phyloP scores from a whole-genome alignment of 1,139 yeast species.

The Debaryomyces nepalensis region DNA sequence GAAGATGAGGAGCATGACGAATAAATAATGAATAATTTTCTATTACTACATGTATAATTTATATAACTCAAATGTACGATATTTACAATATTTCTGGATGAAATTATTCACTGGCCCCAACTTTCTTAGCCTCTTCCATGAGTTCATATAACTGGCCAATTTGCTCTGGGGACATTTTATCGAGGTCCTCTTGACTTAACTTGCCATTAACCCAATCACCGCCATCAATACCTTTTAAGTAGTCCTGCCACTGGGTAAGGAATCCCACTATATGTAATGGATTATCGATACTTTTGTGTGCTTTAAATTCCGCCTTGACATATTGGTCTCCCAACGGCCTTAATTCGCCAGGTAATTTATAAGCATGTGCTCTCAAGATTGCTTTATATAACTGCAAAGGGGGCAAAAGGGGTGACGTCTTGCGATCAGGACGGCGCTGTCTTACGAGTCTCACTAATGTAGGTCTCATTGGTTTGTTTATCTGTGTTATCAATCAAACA shows the following conservation, averaged over 20 bases:
- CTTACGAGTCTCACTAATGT: constrained; percentile 50
- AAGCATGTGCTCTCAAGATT: constrained; percentile 77
- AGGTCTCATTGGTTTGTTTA: constrained; percentile 49
- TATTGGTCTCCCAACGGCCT: constrained; percentile 86
- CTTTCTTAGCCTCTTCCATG: constrained; percentile 56
- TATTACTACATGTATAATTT: constrained; percentile 3
- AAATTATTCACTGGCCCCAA: constrained; percentile 24
- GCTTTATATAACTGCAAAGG: constrained; percentile 79
- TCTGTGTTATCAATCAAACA: background rate
- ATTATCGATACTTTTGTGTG: constrained; percentile 82
- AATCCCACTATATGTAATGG: constrained; percentile 95
- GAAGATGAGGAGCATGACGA: constrained; percentile 13
- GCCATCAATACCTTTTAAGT: constrained; percentile 70
- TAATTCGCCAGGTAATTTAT: constrained; percentile 64
- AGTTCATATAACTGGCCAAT: constrained; percentile 68
- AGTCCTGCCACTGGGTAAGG: constrained; percentile 93
- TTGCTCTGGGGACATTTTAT: constrained; percentile 90
- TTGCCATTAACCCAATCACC: constrained; percentile 78
- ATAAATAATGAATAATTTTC: constrained; percentile 8
- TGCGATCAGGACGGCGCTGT: constrained; percentile 61
- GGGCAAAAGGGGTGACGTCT: constrained; percentile 68
- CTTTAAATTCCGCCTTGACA: constrained; percentile 85
- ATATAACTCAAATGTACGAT: constrained; percentile 4
- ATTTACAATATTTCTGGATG: background rate
- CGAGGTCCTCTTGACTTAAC: constrained; percentile 66